Conservation (phyloP, 2,329 filamentous ascomycete genomes). For the Trichophaea hybrida region DNA sequence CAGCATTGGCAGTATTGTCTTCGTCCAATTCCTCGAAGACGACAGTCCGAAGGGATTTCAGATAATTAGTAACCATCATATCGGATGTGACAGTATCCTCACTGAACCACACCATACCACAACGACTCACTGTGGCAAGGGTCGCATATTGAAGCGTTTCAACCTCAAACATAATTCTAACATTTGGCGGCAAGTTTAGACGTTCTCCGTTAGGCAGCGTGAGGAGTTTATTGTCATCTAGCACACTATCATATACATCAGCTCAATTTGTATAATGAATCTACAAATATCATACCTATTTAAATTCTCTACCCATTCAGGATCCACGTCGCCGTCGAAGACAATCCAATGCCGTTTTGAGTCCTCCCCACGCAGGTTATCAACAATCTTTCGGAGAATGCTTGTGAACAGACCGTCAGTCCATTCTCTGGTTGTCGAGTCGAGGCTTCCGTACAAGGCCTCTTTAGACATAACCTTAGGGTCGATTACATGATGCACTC, state of each 20-base stretch:
- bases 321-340: conserved; percentile 97
- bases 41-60: conserved; percentile 65
- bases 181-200: conserved; percentile 82
- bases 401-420: conserved; percentile 97
- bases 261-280: neutral
- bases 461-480: conserved; percentile 99
- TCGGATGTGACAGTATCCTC: conserved; percentile 86
- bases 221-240: conserved; percentile 96
- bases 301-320: conserved; percentile 98
- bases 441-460: conserved; percentile 83
- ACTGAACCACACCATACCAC: conserved; percentile 99
- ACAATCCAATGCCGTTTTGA: conserved; percentile 98
- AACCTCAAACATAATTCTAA: conserved; percentile 99
- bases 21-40: conserved; percentile 94
- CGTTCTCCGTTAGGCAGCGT: conserved; percentile 96
- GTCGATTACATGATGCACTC: conserved; percentile 93
- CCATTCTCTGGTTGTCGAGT: conserved; percentile 96
- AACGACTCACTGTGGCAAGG: conserved; percentile 95
- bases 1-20: conserved; percentile 57
- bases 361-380: conserved; percentile 94
- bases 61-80: conserved; percentile 88
- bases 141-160: conserved; percentile 96
- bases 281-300: conserved; percentile 45
- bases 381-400: conserved; percentile 93
- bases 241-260: conserved; percentile 42